These are phyloP conservation scores for Backusella tarrabulga DNA, from an alignment of 192 early-diverging fungal genomes.

Conservation along the genomic window DNA sequence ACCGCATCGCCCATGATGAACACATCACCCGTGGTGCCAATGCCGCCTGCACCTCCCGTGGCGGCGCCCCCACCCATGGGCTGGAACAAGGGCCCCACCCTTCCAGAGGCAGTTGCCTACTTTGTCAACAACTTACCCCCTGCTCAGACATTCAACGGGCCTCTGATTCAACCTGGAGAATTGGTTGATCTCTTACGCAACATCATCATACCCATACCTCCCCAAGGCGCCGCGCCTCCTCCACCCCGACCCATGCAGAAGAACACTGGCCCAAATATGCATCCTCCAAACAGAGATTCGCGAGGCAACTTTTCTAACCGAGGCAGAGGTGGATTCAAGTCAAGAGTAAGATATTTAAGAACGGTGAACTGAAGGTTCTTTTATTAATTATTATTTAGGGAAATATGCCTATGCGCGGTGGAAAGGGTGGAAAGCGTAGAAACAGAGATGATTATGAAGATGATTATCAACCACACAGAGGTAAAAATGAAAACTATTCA, in stretches of 20 bases:
- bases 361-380: neutral
- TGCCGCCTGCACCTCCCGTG: constrained; percentile 4
- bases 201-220: constrained; percentile 42
- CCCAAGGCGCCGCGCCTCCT: neutral
- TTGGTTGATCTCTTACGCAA: constrained; percentile 44
- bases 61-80: constrained; percentile 1
- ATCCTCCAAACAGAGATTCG: constrained; percentile 18
- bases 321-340: constrained; percentile 28
- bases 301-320: constrained; percentile 8
- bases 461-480: constrained; percentile 26
- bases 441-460: constrained; percentile 49
- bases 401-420: constrained; percentile 17
- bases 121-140: constrained; percentile 48
- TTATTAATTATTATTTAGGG: neutral
- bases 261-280: constrained; percentile 17
- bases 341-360: constrained; percentile 24
- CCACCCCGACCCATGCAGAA: constrained; percentile 2
- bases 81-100: constrained; percentile 9
- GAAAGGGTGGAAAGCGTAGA: constrained; percentile 40
- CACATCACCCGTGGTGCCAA: neutral
- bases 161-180: constrained; percentile 36
- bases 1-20: neutral
- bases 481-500: neutral
- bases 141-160: constrained; percentile 43
- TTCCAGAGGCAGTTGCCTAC: constrained; percentile 46